Percentiles rank a stretch among this genome's conserved stretches.
These are phyloP conservation scores for Epichloe sibirici DNA, from an alignment of 2,329 filamentous ascomycete species.

Conservation along the genomic window DNA sequence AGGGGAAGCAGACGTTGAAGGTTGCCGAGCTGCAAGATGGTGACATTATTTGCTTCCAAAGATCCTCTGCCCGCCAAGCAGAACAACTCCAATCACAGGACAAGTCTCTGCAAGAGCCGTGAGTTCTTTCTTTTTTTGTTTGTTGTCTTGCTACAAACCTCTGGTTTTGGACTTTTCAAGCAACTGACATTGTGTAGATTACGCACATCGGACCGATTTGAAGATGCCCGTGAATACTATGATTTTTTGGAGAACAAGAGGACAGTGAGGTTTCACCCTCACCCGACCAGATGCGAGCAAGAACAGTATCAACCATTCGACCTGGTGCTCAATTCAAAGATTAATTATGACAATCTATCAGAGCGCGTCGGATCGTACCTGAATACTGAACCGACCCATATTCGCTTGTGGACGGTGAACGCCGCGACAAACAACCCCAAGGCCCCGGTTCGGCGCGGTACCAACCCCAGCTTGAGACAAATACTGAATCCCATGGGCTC, in stretches of 20 bases:
- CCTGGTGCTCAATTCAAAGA: constrained; percentile 72
- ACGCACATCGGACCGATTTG: constrained; percentile 36
- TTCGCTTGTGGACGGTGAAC: constrained; percentile 86
- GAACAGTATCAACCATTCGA: constrained; percentile 56
- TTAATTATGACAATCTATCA: constrained; percentile 77
- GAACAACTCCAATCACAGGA: constrained; percentile 18
- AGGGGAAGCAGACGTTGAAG: constrained; percentile 77
- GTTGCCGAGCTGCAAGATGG: constrained; percentile 93
- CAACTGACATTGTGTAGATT: constrained; percentile 5
- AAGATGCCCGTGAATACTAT: constrained; percentile 78
- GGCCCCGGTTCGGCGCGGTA: constrained; percentile 58
- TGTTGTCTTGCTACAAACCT: not conserved
- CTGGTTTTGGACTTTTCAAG: not conserved
- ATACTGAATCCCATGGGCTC: constrained; percentile 65
- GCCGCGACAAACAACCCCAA: constrained; percentile 66
- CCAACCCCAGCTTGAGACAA: constrained; percentile 58
- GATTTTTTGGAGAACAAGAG: constrained; percentile 84
- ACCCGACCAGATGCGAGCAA: constrained; percentile 42
- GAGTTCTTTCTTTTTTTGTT: constrained; percentile 7
- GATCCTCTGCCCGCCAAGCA: constrained; percentile 37
- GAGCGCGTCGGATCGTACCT: constrained; percentile 72
- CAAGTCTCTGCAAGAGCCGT: constrained; percentile 20
- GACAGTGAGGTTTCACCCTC: constrained; percentile 64
- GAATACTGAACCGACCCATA: constrained; percentile 66
- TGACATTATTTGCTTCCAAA: constrained; percentile 92